phyloP scores from a whole-genome alignment of 306 rosid species.

The Castanea sativa region DNA sequence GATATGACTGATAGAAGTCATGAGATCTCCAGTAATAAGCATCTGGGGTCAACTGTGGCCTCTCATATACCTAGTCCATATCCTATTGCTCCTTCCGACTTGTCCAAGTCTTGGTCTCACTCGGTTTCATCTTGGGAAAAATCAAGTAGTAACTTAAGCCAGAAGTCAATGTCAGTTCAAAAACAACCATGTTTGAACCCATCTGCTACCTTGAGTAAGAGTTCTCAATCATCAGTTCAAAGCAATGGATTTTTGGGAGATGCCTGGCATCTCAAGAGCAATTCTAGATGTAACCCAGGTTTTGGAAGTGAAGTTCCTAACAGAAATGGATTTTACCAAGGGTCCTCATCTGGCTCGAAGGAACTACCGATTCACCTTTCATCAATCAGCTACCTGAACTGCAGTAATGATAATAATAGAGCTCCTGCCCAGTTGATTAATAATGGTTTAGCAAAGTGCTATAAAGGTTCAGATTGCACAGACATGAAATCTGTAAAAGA shows the following conservation, averaged over 20 bases:
- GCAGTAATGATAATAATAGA: constrained; percentile 37
- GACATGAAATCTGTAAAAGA: constrained; percentile 53
- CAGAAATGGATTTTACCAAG: constrained; percentile 59
- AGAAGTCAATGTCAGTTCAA: constrained; percentile 56
- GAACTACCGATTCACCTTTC: constrained; percentile 50
- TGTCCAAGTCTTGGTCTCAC: constrained; percentile 60
- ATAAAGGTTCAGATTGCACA: constrained; percentile 46
- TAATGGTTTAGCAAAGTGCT: constrained; percentile 36
- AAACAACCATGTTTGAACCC: constrained; percentile 44
- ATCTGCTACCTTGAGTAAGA: constrained; percentile 43
- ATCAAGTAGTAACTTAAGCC: constrained; percentile 55
- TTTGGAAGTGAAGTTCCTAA: constrained; percentile 46
- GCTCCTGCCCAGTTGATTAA: constrained; percentile 37
- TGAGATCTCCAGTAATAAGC: constrained; percentile 44
- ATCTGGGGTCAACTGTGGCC: constrained; percentile 35
- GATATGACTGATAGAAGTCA: constrained; percentile 46
- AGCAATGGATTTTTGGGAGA: constrained; percentile 58
- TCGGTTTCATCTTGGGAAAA: constrained; percentile 73
- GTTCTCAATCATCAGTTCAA: constrained; percentile 53
- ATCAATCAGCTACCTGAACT: constrained; percentile 50
- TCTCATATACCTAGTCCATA: constrained; percentile 42
- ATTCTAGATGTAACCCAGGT: constrained; percentile 47
- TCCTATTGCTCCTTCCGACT: constrained; percentile 47
- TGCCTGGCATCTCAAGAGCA: constrained; percentile 53
- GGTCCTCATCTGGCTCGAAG: constrained; percentile 62